Conservation (phyloP, 2,329 filamentous ascomycete genomes). For the Dactylellina leptospora region DNA sequence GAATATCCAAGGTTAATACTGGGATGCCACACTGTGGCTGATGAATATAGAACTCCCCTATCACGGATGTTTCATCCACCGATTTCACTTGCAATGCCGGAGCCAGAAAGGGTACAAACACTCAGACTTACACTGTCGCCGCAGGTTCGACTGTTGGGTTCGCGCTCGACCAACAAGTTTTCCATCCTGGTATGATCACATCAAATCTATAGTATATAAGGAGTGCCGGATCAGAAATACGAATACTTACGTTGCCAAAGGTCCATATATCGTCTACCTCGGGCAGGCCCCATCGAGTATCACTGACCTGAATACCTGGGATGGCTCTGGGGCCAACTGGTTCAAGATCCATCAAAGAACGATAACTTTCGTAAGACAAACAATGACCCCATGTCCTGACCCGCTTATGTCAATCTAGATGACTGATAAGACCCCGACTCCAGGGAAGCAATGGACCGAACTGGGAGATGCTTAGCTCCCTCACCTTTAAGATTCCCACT, state of each 20-base stretch:
- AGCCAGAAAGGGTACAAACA: slow-evolving; percentile 57
- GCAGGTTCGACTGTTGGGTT: slow-evolving; percentile 59
- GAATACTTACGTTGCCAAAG: slow-evolving; percentile 3
- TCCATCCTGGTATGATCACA: slow-evolving; percentile 60
- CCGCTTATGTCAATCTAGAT: not conserved
- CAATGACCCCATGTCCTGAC: not conserved
- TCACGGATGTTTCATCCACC: slow-evolving; percentile 60
- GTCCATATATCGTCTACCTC: slow-evolving; percentile 62
- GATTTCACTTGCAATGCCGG: slow-evolving; percentile 57
- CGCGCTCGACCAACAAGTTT: slow-evolving; percentile 55
- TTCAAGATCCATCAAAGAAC: slow-evolving; percentile 58
- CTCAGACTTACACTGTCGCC: slow-evolving; percentile 60
- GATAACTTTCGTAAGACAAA: slow-evolving; percentile 28
- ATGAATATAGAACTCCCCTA: slow-evolving; percentile 60
- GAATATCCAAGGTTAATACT: too few species aligned
- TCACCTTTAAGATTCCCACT: slow-evolving; percentile 63
- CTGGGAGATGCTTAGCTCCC: slow-evolving; percentile 55
- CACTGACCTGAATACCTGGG: slow-evolving; percentile 56
- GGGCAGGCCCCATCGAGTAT: slow-evolving; percentile 58
- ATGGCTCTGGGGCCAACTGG: slow-evolving; percentile 60
- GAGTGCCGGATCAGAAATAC: too few species aligned
- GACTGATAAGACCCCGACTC: not conserved
- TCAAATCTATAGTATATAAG: not conserved
- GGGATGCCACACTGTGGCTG: too few species aligned
- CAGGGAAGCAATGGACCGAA: slow-evolving; percentile 59